Evolutionary conservation across 2,329 filamentous ascomycete species (phyloP), one percentile per base, ranked within the genome.

Genomic region (Venturia aucupariae): DNA sequence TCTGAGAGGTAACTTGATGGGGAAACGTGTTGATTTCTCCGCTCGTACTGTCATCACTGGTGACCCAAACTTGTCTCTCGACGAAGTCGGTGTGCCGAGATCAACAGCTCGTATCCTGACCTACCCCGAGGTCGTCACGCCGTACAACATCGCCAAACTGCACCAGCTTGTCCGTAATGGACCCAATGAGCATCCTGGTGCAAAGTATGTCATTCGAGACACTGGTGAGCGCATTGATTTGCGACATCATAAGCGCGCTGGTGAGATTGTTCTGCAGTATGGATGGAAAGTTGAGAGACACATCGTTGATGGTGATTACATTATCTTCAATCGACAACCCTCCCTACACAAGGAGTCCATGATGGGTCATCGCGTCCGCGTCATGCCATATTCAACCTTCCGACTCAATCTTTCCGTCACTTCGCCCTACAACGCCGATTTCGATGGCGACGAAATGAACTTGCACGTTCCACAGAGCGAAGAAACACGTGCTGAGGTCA

Each of bases 361-460:
- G 94, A 99, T 99, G 95, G 94, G 91, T 76, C 94, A 99, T 78
- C 87, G 91, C 71, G 94, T 99, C 68, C 88, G 89, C 66, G 94
- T 99, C 67, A 97, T 99, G 92, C 94, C 94, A 3, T 99, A 96
- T 76, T 99, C 94, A 6, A 99, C 94, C 1, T 99, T 99, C 82
- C 88, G 94, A 68, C 84, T 99, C 59, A 99, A 99, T 73, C 78
- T 99, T 70, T 99, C 94, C 0, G 94, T 99, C 72, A 99, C 95
- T 0, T 96, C 92, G 35, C 94, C 94, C 0, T 99, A 99, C 82
- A 99, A 99, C 79, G 94, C 94, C 71, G 94, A 99, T 90, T 99
- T 99, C 79, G 94, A 99, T 73, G 94, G 94, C 79, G 94, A 99
- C 75, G 94, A 99, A 78, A 99, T 99, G 94, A 99, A 99, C 75